Percentiles rank a stretch among this genome's conserved stretches.
Conservation (phyloP, 257 asterid genomes). For the Solanum virginianum region DNA sequence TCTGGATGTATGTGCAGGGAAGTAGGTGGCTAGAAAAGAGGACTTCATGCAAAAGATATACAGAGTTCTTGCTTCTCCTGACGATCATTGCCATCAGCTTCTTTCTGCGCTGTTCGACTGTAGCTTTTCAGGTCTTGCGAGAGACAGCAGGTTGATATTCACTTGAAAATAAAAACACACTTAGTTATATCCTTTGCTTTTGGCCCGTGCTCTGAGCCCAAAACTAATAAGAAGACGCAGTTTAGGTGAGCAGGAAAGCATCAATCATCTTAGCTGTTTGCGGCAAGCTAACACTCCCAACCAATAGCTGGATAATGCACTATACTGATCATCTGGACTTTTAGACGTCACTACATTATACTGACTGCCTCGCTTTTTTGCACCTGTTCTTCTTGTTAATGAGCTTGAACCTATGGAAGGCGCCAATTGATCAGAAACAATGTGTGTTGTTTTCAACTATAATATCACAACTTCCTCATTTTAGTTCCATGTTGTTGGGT, state of each 20-base stretch:
- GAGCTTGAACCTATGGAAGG: not conserved
- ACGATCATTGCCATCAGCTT: not conserved
- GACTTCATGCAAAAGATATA: not conserved
- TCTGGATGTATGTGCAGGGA: conserved; percentile 19
- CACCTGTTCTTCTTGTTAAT: not conserved
- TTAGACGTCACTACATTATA: not conserved
- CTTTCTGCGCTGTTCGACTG: not conserved
- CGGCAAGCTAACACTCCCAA: not conserved
- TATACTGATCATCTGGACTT: not conserved
- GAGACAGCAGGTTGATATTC: not conserved
- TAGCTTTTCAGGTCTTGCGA: not conserved
- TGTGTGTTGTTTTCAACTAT: not conserved
- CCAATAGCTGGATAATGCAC: not conserved
- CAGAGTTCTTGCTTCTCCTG: not conserved
- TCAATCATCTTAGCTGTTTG: not conserved
- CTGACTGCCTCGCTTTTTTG: not conserved
- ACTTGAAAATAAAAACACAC: not conserved
- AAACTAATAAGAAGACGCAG: not conserved
- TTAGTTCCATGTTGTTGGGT: not conserved
- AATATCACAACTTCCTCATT: not conserved
- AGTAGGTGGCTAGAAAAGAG: not conserved
- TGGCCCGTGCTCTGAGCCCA: not conserved
- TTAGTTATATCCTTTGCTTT: not conserved
- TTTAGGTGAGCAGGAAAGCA: not conserved
- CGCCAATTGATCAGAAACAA: not conserved